phyloP scores from a whole-genome alignment of 495 filamentous ascomycete species.

The Sordaria brevicollis region DNA sequence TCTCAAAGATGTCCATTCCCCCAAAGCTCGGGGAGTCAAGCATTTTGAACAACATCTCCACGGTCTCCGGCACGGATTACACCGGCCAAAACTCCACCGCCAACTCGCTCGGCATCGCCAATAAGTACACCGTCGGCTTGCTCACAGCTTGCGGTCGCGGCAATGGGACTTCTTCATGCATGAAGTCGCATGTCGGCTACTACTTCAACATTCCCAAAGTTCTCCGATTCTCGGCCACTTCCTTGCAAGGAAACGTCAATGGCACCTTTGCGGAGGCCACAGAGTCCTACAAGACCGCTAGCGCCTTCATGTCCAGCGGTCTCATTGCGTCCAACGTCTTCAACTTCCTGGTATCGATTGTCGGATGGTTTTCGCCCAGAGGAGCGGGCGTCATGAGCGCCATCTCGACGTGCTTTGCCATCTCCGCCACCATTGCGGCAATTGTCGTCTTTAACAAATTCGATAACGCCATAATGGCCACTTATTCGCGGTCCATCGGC shows the following conservation, averaged over 20 bases:
- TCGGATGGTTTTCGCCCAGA: slow-evolving; percentile 11
- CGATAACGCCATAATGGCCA: slow-evolving; percentile 16
- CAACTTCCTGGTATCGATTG: slow-evolving; percentile 10
- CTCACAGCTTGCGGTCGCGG: slow-evolving; percentile 23
- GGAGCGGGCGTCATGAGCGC: slow-evolving; percentile 9
- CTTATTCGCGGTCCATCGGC: slow-evolving; percentile 13
- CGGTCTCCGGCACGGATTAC: slow-evolving; percentile 20
- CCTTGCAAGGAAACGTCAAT: slow-evolving; percentile 8
- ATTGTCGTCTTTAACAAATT: slow-evolving; percentile 17
- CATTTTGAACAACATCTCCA: slow-evolving; percentile 20
- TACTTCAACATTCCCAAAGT: slow-evolving; percentile 23
- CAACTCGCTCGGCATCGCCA: slow-evolving; percentile 18
- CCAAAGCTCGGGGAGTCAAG: slow-evolving; percentile 21
- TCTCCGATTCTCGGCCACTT: slow-evolving; percentile 20
- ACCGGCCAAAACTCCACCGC: slow-evolving; percentile 20
- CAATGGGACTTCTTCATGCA: slow-evolving; percentile 16
- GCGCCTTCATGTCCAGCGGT: slow-evolving; percentile 18
- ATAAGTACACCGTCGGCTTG: slow-evolving; percentile 21
- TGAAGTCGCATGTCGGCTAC: slow-evolving; percentile 17
- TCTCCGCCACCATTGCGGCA: slow-evolving; percentile 18
- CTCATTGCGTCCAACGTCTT: slow-evolving; percentile 21
- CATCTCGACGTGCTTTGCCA: slow-evolving; percentile 17
- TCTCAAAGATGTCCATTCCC: slow-evolving; percentile 13
- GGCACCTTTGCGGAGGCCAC: slow-evolving; percentile 13
- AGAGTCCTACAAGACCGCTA: slow-evolving; percentile 11